Evolutionary conservation across 345 rosid species (phyloP), one percentile per base, ranked within the genome.

Genomic region (Isatis tinctoria): DNA sequence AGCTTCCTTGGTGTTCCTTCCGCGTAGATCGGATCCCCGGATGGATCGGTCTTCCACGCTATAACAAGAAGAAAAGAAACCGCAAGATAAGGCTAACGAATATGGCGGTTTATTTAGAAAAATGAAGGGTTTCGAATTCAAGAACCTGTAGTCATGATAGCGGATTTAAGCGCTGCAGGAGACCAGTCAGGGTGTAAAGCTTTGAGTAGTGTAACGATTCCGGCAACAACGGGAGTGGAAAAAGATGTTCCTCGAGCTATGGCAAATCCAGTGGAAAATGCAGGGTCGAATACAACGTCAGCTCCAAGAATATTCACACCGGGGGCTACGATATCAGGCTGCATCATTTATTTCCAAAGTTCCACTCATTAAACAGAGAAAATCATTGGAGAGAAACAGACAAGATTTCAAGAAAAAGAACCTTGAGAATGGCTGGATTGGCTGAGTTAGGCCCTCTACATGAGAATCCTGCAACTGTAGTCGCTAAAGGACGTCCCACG

Each of bases 111-210:
- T n/a, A n/a, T n/a, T n/a, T n/a, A n/a, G n/a, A n/a, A n/a, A n/a
- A n/a, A n/a, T n/a, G n/a, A n/a, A n/a, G 3, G 39, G 28, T 28
- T 28, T 18, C 0, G 14, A 10, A 6, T 57, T 45, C 22, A 58
- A 36, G 78, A 74, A 74, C 78, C 79, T 60, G 79, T 51, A 58
- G 74, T 75, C 69, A 75, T 67, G 13, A 75, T 49, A 13, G 79
- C 74, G 4, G 79, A 75, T 69, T 69, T 75, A 4, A 75, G 27
- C 8, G 74, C 74, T 0, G 79, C 79, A 68, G 79, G 79, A n/a
- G 70, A 75, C 79, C 79, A 75, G 64, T 75, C 79, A 24, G 79
- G 74, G 69, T 75, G 79, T 52, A 75, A 6, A 40, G 79, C 32
- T 60, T 32, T 75, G 39, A 75, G 64, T 12, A 74, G 73, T 35